phyloP scores from a whole-genome alignment of 208 protist genomes.

The Wallacemonas collosoma region DNA sequence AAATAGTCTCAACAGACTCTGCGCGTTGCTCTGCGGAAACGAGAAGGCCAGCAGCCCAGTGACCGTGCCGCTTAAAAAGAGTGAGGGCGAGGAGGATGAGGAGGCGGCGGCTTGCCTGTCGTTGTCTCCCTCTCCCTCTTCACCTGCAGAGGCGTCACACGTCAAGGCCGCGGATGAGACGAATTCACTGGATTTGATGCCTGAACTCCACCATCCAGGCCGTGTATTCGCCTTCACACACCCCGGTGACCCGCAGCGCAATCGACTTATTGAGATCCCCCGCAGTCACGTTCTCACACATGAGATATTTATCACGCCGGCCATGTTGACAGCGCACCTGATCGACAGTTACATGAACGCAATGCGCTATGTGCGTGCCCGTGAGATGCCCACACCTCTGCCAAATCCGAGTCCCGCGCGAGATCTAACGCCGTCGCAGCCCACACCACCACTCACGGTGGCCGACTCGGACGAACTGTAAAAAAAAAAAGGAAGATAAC shows the following conservation, averaged over 20 bases:
- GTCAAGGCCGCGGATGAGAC: not conserved
- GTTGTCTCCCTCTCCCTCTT: too few relatives aligned
- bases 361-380: constrained; percentile 19
- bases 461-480: not conserved
- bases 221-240: constrained; percentile 59
- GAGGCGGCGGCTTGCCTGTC: too few relatives aligned
- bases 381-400: not conserved
- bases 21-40: constrained; percentile 17
- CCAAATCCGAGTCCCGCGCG: not conserved
- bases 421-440: not conserved
- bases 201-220: constrained; percentile 63
- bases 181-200: constrained; percentile 29
- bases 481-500: not conserved
- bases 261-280: constrained; percentile 61
- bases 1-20: constrained; percentile 62
- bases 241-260: constrained; percentile 34
- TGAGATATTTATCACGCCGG: constrained; percentile 49
- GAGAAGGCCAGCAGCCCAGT: constrained; percentile 11
- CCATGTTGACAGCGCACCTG: constrained; percentile 53
- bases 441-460: not conserved
- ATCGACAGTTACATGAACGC: constrained; percentile 44
- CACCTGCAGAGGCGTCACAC: too few relatives aligned
- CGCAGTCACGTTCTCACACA: constrained; percentile 56
- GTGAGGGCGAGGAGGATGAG: not conserved
- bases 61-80: not conserved